Percentiles rank a stretch among this genome's conserved stretches.
These are phyloP conservation scores for Zygoascus hellenicus DNA, from an alignment of 1,139 yeast species.

Conservation along the genomic window DNA sequence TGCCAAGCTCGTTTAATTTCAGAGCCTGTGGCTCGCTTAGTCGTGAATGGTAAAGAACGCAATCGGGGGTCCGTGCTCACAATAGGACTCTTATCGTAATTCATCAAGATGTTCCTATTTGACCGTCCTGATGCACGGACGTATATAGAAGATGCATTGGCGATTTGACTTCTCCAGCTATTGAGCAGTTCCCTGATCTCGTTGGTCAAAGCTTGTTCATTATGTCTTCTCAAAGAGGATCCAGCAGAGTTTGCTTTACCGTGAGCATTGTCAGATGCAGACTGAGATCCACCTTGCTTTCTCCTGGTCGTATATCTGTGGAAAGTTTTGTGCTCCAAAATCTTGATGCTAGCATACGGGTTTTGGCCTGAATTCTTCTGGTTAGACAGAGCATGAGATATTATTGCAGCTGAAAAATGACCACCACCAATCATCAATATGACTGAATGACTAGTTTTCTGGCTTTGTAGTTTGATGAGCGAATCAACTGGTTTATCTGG, in stretches of 20 bases:
- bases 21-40: constrained; percentile 76
- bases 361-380: constrained; percentile 41
- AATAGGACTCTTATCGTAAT: constrained; percentile 50
- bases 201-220: constrained; percentile 73
- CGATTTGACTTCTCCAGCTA: constrained; percentile 56
- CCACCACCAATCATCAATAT: constrained; percentile 96
- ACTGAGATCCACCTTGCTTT: constrained; percentile 96
- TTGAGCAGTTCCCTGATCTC: constrained; percentile 67
- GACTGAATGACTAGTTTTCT: constrained; percentile 47
- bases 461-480: constrained; percentile 32
- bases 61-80: constrained; percentile 28
- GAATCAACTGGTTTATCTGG: constrained; percentile 40
- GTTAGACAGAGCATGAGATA: constrained; percentile 61
- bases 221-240: constrained; percentile 78
- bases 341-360: constrained; percentile 41
- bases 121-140: constrained; percentile 77
- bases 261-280: constrained; percentile 83
- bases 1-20: constrained; percentile 86
- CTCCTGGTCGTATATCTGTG: constrained; percentile 95
- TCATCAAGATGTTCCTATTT: constrained; percentile 60
- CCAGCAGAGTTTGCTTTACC: constrained; percentile 99
- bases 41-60: constrained; percentile 74
- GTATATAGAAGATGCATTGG: constrained; percentile 62
- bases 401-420: constrained; percentile 93
- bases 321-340: constrained; percentile 75